Base-by-base conservation (phyloP, 2,329 filamentous ascomycete genomes). In the Fusarium sororula region DNA sequence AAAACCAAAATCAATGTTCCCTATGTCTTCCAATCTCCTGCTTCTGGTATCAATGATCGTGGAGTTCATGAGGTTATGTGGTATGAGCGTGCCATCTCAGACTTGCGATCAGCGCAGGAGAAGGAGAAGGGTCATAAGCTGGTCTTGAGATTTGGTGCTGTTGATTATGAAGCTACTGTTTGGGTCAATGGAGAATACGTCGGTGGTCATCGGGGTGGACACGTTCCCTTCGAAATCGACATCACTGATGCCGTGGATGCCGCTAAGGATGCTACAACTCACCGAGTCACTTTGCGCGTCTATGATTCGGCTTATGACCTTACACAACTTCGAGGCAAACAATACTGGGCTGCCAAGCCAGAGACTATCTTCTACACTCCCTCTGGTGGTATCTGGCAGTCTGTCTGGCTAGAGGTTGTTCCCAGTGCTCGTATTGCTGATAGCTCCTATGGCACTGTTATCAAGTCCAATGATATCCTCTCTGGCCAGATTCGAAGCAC, bases 61-160 rank as follows among this genome's bases (percentile, higher is more conserved):
- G 88, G 87, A 56, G 89, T 90, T 6, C 91, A 93, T 77, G 90
- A 92, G 79, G 88, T 92, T 8, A 79, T 93, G 14, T 93, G 91
- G 91, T 93, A 93, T 75, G 88, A 92, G 80, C 85, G 88, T 12
- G 72, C 59, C 24, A 83, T 91, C 58, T 73, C 75, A 2, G 89
- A 91, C 72, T 81, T 87, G 56, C 86, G 89, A 44, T 82, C 79
- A 2, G 68, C 80, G 6, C 77, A 81, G 11, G 84, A 89, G 70
- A 83, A 82, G 50, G 72, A 80, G 1, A 77, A 79, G 4, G 80
- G 84, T 24, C 76, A 87, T 54, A 82, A 83, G 2, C 79, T 90
- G 0, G 70, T 91, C 5, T 79, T 89, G 17, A 83, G 89, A 18
- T 91, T 91, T 61, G 89, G 89, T 20, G 90, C 90, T 5, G 89